These are phyloP conservation scores for Nepenthes gracilis DNA, from an alignment of 148 eudicot genomes.

Conservation along the genomic window DNA sequence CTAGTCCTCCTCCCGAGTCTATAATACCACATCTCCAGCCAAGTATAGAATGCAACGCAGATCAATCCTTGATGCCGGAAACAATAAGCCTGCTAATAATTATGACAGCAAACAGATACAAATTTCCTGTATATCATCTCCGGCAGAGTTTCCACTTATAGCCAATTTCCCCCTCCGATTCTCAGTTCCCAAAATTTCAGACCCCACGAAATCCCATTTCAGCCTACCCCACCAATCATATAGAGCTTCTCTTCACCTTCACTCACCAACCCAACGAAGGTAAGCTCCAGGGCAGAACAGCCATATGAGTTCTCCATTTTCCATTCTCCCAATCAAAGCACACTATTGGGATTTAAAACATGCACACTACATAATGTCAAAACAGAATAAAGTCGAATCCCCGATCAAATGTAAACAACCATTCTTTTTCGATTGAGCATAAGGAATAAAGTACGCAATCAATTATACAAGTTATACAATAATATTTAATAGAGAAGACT, in stretches of 20 bases:
- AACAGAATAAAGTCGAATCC: too few species aligned
- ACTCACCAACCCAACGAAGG: constrained; percentile 36
- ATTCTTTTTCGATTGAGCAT: too few species aligned
- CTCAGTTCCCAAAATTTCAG: constrained; percentile 51
- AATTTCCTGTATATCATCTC: constrained; percentile 58
- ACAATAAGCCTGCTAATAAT: constrained; percentile 61
- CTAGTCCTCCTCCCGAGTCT: constrained; percentile 49
- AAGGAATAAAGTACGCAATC: too few species aligned
- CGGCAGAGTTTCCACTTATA: constrained; percentile 35
- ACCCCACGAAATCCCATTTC: constrained; percentile 46
- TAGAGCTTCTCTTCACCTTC: constrained; percentile 24
- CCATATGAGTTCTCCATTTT: constrained; percentile 14
- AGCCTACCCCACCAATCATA: constrained; percentile 55
- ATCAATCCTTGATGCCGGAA: constrained; percentile 70
- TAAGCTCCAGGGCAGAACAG: constrained; percentile 25
- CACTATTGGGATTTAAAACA: constrained; percentile 1
- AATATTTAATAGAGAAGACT: too few species aligned
- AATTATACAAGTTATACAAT: too few species aligned
- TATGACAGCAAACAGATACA: constrained; percentile 58
- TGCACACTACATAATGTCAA: too few species aligned
- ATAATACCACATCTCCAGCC: constrained; percentile 70
- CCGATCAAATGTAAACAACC: too few species aligned
- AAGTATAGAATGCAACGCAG: constrained; percentile 49
- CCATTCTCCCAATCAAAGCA: constrained; percentile 33
- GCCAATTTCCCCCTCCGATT: constrained; percentile 17